Base-by-base conservation (phyloP, 192 early-diverging fungal species). In the Backusella parvicylindrica region DNA sequence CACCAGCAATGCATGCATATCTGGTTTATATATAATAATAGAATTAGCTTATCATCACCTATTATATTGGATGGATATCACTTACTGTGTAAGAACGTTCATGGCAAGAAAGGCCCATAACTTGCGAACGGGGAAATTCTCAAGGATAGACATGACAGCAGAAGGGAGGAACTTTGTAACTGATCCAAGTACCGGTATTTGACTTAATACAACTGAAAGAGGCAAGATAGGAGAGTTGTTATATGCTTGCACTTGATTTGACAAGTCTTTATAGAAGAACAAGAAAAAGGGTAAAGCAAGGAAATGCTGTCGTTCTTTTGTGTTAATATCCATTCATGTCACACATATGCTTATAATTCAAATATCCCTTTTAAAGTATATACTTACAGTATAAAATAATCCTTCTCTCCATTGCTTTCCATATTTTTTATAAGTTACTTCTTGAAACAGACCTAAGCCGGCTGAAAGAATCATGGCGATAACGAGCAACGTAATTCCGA, bases 361-460 rank as follows among this genome's bases (percentile, higher is more conserved):
- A 26, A 64, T 32, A 11, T 28, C 6, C 21, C 21, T 37, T 23
- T 21, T 68, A 32, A 15, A 68, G 40, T 15, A 36, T 23, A 12
- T 12, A 68, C 82, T 77, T 81, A 89, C 88, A 6, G 89, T 91
- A 71, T 97, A 97, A 77, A 97, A 97, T 21, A 97, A 81, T 0
- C 93, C 95, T 77, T 97, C 96, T 18, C 89, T 85, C 96, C 96
- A 97, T 64, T 91, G 87, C 32, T 90, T 88, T 18, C 93, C 92
- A 63, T 94, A 95, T 50, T 84, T 88, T 12, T 81, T 74, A 73
- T 95, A 96, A 16, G 93, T 95, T 0, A 83, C 37, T 74, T 97
- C 95, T 76, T 97, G 96, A 68, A 89, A 89, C 68, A 95, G 84
- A 0, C 96, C 96, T 73, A 97, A 88, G 16, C 94, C 70, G 36